Conservation (phyloP, 108 stramenopile genomes). For the Nitzschia putrida region DNA sequence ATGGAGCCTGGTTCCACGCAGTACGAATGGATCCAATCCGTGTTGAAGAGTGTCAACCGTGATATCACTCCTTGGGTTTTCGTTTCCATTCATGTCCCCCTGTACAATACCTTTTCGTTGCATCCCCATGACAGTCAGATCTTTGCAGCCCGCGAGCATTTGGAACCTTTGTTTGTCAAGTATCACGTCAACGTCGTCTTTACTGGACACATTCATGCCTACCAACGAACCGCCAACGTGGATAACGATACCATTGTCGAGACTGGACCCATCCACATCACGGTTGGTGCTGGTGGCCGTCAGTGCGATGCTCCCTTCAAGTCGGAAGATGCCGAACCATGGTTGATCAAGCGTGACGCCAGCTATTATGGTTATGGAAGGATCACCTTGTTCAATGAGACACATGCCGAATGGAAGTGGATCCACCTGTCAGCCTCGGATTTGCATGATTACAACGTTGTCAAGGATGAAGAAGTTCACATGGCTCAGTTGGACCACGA, state of each 20-base stretch:
- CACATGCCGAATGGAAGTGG: constrained; percentile 79
- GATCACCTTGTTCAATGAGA: constrained; percentile 64
- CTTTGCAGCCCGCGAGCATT: constrained; percentile 55
- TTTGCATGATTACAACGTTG: constrained; percentile 39
- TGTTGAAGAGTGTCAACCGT: constrained; percentile 72
- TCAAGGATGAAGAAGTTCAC: constrained; percentile 31
- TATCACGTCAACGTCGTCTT: constrained; percentile 87
- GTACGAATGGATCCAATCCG: constrained; percentile 69
- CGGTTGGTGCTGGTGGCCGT: constrained; percentile 92
- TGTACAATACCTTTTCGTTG: constrained; percentile 77
- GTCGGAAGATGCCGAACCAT: constrained; percentile 66
- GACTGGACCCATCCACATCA: constrained; percentile 80
- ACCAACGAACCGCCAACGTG: constrained; percentile 73
- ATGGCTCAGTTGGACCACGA: constrained; percentile 36
- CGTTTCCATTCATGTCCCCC: constrained; percentile 75
- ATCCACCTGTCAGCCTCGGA: constrained; percentile 43
- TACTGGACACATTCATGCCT: constrained; percentile 92
- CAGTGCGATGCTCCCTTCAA: constrained; percentile 74
- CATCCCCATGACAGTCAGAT: constrained; percentile 69
- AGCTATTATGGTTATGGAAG: constrained; percentile 86
- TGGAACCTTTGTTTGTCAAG: constrained; percentile 83
- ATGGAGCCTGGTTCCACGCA: constrained; percentile 71
- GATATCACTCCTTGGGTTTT: constrained; percentile 80
- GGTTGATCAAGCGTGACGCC: constrained; percentile 82
- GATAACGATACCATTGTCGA: constrained; percentile 36